Base-by-base conservation (phyloP, 208 protist genomes). In the Tetramitus jugosus region DNA sequence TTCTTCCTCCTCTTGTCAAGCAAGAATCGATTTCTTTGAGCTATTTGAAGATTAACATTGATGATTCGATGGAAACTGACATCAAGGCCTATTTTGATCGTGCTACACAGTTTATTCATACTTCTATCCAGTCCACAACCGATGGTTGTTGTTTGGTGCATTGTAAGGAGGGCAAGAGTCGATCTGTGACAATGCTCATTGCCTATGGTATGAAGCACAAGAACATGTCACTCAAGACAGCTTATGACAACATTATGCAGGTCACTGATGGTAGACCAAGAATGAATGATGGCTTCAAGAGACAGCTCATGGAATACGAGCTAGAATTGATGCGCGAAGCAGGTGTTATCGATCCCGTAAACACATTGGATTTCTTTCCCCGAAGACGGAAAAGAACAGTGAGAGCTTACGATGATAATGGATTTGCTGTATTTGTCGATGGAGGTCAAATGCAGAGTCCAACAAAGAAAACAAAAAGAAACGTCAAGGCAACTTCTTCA, bases 261-360 rank as follows among this genome's bases (percentile, higher is more conserved):
- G 35, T 42, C 20, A 45, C 35, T 33, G n/a, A 71, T 13, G n/a
- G n/a, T 33, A 2, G 29, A 20, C 13, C 31, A 42, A 35, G 64
- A 42, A 71, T 71, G 10, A 71, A 71, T 71, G 64, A 71, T 71
- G 64, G 64, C 23, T 71, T 71, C n/a, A 71, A 71, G 14, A 4
- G 39, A 26, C 64, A 71, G 31, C 23, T 71, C 4, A 71, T 71
- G 64, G 39, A 71, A 29, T 71, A 71, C 29, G 64, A 71, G 14
- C 14, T 71, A 4, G 23, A 71, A 46, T 10, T 71, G 13, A 20
- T 29, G 4, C 64, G 7, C n/a, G 39, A 46, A 17, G 4, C 8
- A 26, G 31, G 3, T 49, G 23, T 23, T 71, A n/a, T n/a, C n/a
- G n/a, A n/a, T n/a, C n/a, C n/a, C n/a, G 64, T 49, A 3, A 71